These are phyloP conservation scores for Bipolaris zeicola DNA, from an alignment of 2,329 filamentous ascomycete genomes.

Conservation along the genomic window DNA sequence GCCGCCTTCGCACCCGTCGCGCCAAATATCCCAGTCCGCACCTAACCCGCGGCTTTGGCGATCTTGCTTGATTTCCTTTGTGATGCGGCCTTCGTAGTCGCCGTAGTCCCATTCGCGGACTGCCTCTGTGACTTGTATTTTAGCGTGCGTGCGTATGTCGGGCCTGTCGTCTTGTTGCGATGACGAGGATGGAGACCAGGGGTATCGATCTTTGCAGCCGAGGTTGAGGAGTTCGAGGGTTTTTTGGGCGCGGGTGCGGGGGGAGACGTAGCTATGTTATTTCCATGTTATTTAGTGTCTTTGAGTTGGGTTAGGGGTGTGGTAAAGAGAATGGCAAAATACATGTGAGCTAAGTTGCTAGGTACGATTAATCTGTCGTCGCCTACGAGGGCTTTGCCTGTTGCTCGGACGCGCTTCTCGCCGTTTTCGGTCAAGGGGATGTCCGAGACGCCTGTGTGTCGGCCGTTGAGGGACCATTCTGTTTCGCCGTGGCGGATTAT, in stretches of 20 bases:
- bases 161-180: conserved; percentile 2
- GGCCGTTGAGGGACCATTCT: conserved; percentile 86
- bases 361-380: conserved; percentile 84
- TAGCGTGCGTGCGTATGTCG: conserved; percentile 47
- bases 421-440: conserved; percentile 83
- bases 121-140: conserved; percentile 57
- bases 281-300: neutral
- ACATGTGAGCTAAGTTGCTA: conserved; percentile 81
- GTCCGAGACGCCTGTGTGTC: conserved; percentile 80
- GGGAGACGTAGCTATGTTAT: conserved; percentile 73
- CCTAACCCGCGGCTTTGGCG: conserved; percentile 58
- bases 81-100: conserved; percentile 64
- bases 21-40: conserved; percentile 82
- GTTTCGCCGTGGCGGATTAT: conserved; percentile 85
- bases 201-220: conserved; percentile 69
- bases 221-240: conserved; percentile 89
- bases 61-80: conserved; percentile 56
- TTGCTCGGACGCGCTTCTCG: conserved; percentile 60
- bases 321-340: conserved; percentile 12
- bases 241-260: conserved; percentile 79
- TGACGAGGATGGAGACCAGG: conserved; percentile 61
- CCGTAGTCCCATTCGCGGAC: conserved; percentile 69
- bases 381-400: conserved; percentile 82
- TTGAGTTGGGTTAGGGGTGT: neutral
- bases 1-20: conserved; percentile 80